Percentiles rank a stretch among this genome's conserved stretches.
phyloP scores from a whole-genome alignment of 805 yeast genomes.

The Lachancea meyersii region DNA sequence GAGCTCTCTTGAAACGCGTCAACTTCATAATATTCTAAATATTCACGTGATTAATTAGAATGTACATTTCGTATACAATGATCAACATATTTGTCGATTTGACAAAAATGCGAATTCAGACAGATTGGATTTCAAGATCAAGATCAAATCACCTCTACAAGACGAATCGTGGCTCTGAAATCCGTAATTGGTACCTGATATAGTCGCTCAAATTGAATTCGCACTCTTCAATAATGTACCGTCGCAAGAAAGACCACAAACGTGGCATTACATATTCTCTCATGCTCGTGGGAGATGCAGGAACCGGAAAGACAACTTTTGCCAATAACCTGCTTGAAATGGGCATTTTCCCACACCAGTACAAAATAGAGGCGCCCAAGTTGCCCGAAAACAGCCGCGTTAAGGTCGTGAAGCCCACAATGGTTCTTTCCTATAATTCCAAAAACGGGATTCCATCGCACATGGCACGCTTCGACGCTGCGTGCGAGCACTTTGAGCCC shows the following conservation, averaged over 20 bases:
- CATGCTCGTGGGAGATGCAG: slow-evolving; percentile 66
- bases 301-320: slow-evolving; percentile 75
- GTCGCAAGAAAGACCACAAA: slow-evolving; percentile 59
- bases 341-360: slow-evolving; percentile 55
- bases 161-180: no score
- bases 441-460: slow-evolving; percentile 55
- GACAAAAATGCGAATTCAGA: no score
- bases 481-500: slow-evolving; percentile 56
- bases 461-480: slow-evolving; percentile 56
- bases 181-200: no score
- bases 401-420: slow-evolving; percentile 28
- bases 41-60: no score
- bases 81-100: no score
- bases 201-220: no score
- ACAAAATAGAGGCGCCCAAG: slow-evolving; percentile 34
- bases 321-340: slow-evolving; percentile 61
- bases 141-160: no score
- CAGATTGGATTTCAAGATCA: no score
- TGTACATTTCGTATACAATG: no score
- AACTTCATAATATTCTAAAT: no score
- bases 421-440: slow-evolving; percentile 50
- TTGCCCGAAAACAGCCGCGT: slow-evolving; percentile 19
- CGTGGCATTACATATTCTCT: slow-evolving; percentile 70
- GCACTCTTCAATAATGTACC: slow-evolving; percentile 27
- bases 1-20: no score